A percentile compares a stretch with the other conserved stretches of the same genome.
phyloP scores from a whole-genome alignment of 2,329 filamentous ascomycete species.

The Fusarium sp. region DNA sequence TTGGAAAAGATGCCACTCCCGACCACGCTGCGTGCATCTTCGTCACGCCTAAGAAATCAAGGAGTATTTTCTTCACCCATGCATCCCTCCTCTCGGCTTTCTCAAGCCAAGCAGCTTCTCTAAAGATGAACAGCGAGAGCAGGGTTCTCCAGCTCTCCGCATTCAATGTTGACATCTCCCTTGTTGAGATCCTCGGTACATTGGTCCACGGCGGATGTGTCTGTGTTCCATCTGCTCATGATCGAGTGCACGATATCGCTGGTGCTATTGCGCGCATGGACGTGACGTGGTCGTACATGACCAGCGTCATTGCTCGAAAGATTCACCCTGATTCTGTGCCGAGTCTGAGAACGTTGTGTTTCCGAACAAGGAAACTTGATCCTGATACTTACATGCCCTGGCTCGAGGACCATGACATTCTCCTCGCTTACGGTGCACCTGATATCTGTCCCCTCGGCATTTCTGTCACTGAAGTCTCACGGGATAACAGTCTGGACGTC shows the following conservation, averaged over 20 bases:
- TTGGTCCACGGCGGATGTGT: constrained; percentile 69
- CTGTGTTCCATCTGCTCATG: constrained; percentile 66
- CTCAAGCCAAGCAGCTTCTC: constrained; percentile 61
- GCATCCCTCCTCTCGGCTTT: constrained; percentile 67
- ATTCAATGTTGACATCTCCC: constrained; percentile 65
- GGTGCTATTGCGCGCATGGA: constrained; percentile 64
- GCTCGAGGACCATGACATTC: constrained; percentile 59
- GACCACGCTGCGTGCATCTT: constrained; percentile 70
- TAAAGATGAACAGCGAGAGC: constrained; percentile 63
- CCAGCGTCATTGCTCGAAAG: constrained; percentile 67
- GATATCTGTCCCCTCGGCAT: constrained; percentile 66
- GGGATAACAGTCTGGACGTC: constrained; percentile 54
- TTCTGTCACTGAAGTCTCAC: constrained; percentile 60
- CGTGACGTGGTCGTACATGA: constrained; percentile 67
- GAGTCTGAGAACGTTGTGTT: constrained; percentile 58
- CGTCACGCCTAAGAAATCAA: constrained; percentile 67
- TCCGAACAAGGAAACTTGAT: constrained; percentile 64
- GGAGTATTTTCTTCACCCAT: constrained; percentile 74
- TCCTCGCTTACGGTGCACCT: constrained; percentile 65
- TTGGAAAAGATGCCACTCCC: constrained; percentile 52
- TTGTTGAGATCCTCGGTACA: constrained; percentile 65
- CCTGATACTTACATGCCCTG: constrained; percentile 62
- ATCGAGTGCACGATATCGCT: constrained; percentile 63
- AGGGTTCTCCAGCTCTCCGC: constrained; percentile 69
- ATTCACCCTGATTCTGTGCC: constrained; percentile 55